Conservation (phyloP, 2,329 filamentous ascomycete species). For the Xylariaceae sp. region DNA sequence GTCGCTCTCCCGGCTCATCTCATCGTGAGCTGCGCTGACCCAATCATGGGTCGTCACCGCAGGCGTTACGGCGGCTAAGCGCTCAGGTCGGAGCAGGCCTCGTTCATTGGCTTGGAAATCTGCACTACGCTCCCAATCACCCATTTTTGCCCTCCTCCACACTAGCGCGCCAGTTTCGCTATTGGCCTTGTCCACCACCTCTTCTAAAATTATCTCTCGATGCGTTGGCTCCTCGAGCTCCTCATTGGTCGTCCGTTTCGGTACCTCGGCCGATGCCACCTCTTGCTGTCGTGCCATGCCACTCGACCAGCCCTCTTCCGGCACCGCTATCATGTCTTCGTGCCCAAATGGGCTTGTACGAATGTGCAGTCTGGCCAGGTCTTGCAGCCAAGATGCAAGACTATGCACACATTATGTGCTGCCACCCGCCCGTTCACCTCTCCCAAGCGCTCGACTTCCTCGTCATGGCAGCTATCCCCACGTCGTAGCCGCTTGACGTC, state of each 20-base stretch:
- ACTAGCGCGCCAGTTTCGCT: slow-evolving; percentile 16
- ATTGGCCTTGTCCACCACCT: slow-evolving; percentile 18
- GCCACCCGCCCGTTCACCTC: slow-evolving; percentile 12
- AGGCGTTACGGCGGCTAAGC: slow-evolving; percentile 24
- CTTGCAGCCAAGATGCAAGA: slow-evolving; percentile 21
- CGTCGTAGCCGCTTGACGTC: slow-evolving; percentile 26
- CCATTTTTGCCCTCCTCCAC: slow-evolving; percentile 11
- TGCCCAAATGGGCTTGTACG: slow-evolving; percentile 22
- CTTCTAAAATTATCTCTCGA: slow-evolving; percentile 27
- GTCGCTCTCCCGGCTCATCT: slow-evolving; percentile 2
- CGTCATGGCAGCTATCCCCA: slow-evolving; percentile 15
- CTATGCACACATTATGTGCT: slow-evolving; percentile 19
- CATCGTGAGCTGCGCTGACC: slow-evolving; percentile 11
- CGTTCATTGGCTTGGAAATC: slow-evolving; percentile 21
- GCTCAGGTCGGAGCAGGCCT: slow-evolving; percentile 20
- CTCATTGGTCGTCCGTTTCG: slow-evolving; percentile 22
- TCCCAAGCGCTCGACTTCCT: slow-evolving; percentile 23
- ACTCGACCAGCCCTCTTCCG: slow-evolving; percentile 20
- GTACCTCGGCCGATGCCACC: slow-evolving; percentile 14
- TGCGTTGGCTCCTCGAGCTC: slow-evolving; percentile 8
- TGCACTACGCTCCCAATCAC: slow-evolving; percentile 23
- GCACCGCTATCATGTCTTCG: slow-evolving; percentile 19
- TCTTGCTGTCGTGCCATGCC: slow-evolving; percentile 13
- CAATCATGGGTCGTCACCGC: slow-evolving; percentile 16
- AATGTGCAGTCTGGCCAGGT: slow-evolving; percentile 20